Evolutionary conservation across 2,329 filamentous ascomycete genomes (phyloP).

Genomic region (Huntiella abstrusa): DNA sequence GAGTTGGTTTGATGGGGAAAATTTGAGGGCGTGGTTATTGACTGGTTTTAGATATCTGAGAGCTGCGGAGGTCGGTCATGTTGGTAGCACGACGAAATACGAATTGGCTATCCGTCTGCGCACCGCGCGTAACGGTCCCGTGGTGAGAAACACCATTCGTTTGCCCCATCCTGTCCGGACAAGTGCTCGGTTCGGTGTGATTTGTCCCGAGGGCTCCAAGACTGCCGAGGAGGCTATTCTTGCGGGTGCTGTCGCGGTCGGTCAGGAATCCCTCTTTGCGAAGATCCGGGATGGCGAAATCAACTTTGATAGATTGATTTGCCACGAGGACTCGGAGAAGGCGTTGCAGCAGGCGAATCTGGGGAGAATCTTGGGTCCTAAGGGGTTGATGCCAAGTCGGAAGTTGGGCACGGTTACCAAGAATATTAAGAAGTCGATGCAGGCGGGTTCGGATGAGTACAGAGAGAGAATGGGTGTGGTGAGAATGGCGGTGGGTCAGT

Average conservation of each 20-base stretch:
- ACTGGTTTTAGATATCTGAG: slow-evolving; percentile 33
- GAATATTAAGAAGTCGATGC: slow-evolving; percentile 56
- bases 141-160: slow-evolving; percentile 70
- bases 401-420: slow-evolving; percentile 80
- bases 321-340: slow-evolving; percentile 58
- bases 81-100: slow-evolving; percentile 61
- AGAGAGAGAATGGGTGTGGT: slow-evolving; percentile 72
- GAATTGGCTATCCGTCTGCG: slow-evolving; percentile 70
- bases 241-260: slow-evolving; percentile 66
- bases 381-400: slow-evolving; percentile 75
- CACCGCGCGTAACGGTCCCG: slow-evolving; percentile 67
- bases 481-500: slow-evolving; percentile 74
- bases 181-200: slow-evolving; percentile 74
- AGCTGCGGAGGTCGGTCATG: slow-evolving; percentile 74
- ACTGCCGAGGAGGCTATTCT: slow-evolving; percentile 53
- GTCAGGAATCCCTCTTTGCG: slow-evolving; percentile 72
- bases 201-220: slow-evolving; percentile 65
- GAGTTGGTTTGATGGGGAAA: slow-evolving; percentile 14
- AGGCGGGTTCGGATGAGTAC: slow-evolving; percentile 68
- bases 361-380: slow-evolving; percentile 68
- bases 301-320: slow-evolving; percentile 76
- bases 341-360: slow-evolving; percentile 67
- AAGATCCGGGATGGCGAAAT: slow-evolving; percentile 55
- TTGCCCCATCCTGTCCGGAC: slow-evolving; percentile 82
- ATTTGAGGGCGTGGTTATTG: slow-evolving; percentile 1